These are phyloP conservation scores for Protomyces macrosporus DNA, from an alignment of 1,139 yeast genomes.

Conservation along the genomic window DNA sequence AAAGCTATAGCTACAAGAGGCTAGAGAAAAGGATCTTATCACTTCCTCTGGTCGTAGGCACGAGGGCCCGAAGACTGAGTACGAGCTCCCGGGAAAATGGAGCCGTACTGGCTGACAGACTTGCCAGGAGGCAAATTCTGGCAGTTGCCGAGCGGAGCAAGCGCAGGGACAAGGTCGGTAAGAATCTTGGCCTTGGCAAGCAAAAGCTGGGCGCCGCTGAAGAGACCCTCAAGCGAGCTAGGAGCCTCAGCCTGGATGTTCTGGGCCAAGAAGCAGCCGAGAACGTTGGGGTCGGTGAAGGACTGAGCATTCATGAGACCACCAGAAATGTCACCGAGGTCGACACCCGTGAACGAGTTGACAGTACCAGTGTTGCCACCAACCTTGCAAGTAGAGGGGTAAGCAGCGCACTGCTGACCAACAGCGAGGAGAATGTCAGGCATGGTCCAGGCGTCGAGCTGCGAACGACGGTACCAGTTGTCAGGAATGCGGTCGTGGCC, in stretches of 20 bases:
- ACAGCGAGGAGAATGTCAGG: neutral
- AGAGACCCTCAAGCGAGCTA: neutral
- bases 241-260: conserved; percentile 1
- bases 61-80: neutral
- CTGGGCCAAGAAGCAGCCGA: conserved; percentile 1
- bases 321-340: conserved; percentile 4
- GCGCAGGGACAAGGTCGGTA: neutral
- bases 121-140: conserved; percentile 1
- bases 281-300: neutral
- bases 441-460: neutral
- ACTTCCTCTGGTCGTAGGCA: too few species aligned
- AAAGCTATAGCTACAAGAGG: too few species aligned
- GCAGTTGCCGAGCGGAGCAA: neutral
- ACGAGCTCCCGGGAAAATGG: neutral
- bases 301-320: neutral
- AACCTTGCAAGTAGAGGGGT: neutral
- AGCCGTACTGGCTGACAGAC: neutral
- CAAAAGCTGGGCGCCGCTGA: neutral
- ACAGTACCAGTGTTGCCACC: conserved; percentile 3
- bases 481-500: neutral
- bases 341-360: neutral
- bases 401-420: neutral
- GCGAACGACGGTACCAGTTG: conserved; percentile 7
- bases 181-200: neutral
- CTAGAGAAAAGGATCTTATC: too few species aligned